Conservation (phyloP, 2,329 filamentous ascomycete species). For the Byssoonygena ceratinophila region DNA sequence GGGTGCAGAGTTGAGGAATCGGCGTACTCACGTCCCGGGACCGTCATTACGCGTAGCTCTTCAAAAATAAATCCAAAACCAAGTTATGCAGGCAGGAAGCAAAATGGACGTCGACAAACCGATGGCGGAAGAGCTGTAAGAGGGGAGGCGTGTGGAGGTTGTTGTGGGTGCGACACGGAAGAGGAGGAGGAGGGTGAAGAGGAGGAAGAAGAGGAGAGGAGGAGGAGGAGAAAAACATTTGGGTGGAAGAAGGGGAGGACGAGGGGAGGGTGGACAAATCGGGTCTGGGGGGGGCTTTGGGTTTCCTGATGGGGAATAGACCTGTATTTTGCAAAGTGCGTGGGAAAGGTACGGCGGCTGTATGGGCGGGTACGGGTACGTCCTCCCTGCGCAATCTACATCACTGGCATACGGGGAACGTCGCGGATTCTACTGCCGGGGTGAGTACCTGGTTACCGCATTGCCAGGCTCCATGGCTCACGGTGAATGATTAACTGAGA, state of each 20-base stretch:
- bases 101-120: background rate
- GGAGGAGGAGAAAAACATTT: slow-evolving; percentile 11
- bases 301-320: slow-evolving; percentile 7
- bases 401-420: too few species aligned
- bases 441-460: too few species aligned
- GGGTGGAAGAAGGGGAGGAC: background rate
- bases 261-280: background rate
- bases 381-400: background rate
- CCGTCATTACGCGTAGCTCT: slow-evolving; percentile 4
- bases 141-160: background rate
- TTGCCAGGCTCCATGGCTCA: too few species aligned
- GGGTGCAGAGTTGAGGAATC: background rate
- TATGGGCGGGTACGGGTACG: background rate
- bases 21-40: background rate
- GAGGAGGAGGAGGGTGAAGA: background rate
- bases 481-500: too few species aligned
- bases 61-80: background rate
- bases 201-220: slow-evolving; percentile 7
- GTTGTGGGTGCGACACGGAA: background rate
- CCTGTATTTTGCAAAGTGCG: background rate
- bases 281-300: slow-evolving; percentile 5
- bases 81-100: background rate
- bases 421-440: too few species aligned
- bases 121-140: background rate
- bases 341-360: background rate